Evolutionary conservation across 768 basidiomycete genomes (phyloP), one percentile per base, ranked within the genome.

Genomic region (Tricholoma sp.): DNA sequence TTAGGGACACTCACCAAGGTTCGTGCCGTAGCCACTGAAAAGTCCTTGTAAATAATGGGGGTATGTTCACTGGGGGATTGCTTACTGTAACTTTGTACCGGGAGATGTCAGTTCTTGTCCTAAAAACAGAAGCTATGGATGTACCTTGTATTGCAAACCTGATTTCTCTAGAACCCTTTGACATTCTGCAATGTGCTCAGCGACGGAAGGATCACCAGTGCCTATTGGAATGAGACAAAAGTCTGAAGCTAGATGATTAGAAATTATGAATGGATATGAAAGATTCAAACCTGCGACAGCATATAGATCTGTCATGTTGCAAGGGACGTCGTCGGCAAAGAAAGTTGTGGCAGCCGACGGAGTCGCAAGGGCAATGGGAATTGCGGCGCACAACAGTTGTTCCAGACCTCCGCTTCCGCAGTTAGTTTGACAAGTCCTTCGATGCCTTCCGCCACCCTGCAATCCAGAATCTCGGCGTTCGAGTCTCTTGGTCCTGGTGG

Each of bases 171-270:
- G 83, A 8, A 97, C 78, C 24, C 86, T 76, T 36, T 92, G 90
- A 60, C 91, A 94, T 70, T 92, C 81, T 37, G 89, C 89, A 57
- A 92, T 80, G 62, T 91, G 82, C 66, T 85, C 81, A 9, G 88
- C 89, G 17, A 91, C 92, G 6, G 89, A 92, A 20, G 89, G 73
- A 31, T 84, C 81, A 13, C 70, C 81, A 2, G 88, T 90, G 55
- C 92, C 92, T 54, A 94, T 87, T 11, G 92, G 93, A 55, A 94
- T 85, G 37, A 94, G 81, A 65, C 92, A 94, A 66, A 95, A 93
- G 69, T 94, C 92, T 92, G 57, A 36, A 32, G 1, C 2, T 20
- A 45, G 2, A 28, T 11, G 2, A 9, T 44, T 20, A 20, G 8
- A 54, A 17, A 37, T 31, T 52, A 59, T 39, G 9, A 55, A 37